Evolutionary conservation across 1,139 yeast species (phyloP).

Genomic region (Ogataea hybrid): DNA sequence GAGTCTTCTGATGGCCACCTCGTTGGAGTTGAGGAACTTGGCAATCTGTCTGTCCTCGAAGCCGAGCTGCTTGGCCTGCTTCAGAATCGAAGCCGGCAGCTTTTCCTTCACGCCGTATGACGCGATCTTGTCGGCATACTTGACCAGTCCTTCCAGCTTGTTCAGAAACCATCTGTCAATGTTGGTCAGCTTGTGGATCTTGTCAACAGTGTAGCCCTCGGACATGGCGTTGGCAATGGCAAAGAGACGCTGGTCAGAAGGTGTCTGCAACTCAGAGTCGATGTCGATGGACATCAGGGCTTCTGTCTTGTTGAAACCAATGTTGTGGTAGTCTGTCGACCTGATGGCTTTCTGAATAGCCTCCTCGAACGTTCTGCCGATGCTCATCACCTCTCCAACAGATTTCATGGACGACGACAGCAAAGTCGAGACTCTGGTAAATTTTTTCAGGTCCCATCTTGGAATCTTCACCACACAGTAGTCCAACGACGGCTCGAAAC

Average conservation of each 20-base stretch:
- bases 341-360: slow-evolving; percentile 98
- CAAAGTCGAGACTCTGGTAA: slow-evolving; percentile 86
- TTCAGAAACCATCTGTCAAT: slow-evolving; percentile 97
- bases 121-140: slow-evolving; percentile 63
- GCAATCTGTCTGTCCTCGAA: slow-evolving; percentile 98
- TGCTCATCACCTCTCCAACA: slow-evolving; percentile 98
- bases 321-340: slow-evolving; percentile 91
- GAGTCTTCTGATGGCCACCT: slow-evolving; percentile 86
- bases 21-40: slow-evolving; percentile 83
- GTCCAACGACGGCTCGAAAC: slow-evolving; percentile 97
- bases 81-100: slow-evolving; percentile 58
- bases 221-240: slow-evolving; percentile 92
- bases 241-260: slow-evolving; percentile 93
- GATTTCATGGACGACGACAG: slow-evolving; percentile 96
- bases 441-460: slow-evolving; percentile 98
- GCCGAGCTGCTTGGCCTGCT: slow-evolving; percentile 94
- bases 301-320: slow-evolving; percentile 89
- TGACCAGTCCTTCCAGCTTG: slow-evolving; percentile 72
- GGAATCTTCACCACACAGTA: slow-evolving; percentile 98
- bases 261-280: slow-evolving; percentile 88
- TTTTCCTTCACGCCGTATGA: slow-evolving; percentile 60
- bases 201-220: slow-evolving; percentile 86
- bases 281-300: slow-evolving; percentile 87
- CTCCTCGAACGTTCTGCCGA: slow-evolving; percentile 97
- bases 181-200: slow-evolving; percentile 87